Base-by-base conservation (phyloP, 2,329 filamentous ascomycete species). In the Fusarium armeniacum region DNA sequence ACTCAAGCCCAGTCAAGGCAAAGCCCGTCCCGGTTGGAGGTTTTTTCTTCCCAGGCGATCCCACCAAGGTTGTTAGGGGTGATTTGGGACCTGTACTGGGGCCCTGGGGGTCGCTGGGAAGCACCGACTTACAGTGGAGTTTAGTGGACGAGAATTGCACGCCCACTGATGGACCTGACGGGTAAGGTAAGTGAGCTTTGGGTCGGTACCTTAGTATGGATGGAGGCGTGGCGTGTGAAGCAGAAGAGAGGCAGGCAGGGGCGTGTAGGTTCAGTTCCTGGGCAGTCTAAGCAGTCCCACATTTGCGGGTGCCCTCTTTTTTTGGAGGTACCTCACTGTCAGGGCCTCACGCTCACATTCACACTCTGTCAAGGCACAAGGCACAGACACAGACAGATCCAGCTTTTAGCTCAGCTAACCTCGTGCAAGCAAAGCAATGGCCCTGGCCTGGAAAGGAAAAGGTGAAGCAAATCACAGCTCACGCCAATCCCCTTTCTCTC, bases 21-120 rank as follows among this genome's bases (percentile, higher is more conserved):
- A 58, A 57, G 61, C 63, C 70, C 66, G 52, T 71, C 52, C 60
- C 38, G 49, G 71, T 67, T 74, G 73, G 72, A 74, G 71, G 49
- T 70, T 72, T 75, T 72, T 71, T 70, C 52, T 71, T 70, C 54
- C 74, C 60, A 74, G 73, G 74, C 73, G 71, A 73, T 75, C 71
- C 71, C 65, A 75, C 71, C 71, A 67, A 74, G 70, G 74, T 76
- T 76, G 74, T 76, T 78, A 78, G 76, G 77, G 77, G 77, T 76
- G 77, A 78, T 76, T 76, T 74, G 70, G 65, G 59, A 67, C 67
- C 63, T 40, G 65, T 70, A 70, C 71, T 73, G 64, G 67, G 68
- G 68, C 68, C 55, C 62, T 71, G 61, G 61, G 62, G 64, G 69
- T 71, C 69, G 69, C 65, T 71, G 69, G 69, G 59, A 62, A 64